Conservation (phyloP, 192 early-diverging fungal genomes). For the Mortierella alpina region DNA sequence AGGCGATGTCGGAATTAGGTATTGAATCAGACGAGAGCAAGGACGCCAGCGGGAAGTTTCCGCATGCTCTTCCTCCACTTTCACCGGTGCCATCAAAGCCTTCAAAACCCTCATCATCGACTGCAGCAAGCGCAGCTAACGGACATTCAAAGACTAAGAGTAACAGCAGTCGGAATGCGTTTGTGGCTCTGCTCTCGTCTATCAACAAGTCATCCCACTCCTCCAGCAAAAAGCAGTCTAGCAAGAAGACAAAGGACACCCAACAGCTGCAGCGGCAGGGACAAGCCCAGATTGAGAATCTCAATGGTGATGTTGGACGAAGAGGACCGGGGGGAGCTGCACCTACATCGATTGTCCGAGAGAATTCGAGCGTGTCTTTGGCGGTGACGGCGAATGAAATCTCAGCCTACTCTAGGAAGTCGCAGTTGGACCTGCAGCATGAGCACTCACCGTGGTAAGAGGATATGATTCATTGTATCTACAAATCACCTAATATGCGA, state of each 20-base stretch:
- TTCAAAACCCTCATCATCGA: too few relatives aligned
- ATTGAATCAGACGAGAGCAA: too few relatives aligned
- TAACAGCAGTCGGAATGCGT: constrained; percentile 21
- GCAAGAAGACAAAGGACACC: constrained; percentile 15
- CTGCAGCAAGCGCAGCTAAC: neutral
- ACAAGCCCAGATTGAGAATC: constrained; percentile 4
- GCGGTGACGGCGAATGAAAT: constrained; percentile 41
- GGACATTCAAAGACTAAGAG: constrained; percentile 40
- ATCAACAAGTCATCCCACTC: constrained; percentile 16
- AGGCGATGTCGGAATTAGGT: too few relatives aligned
- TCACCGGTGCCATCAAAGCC: too few relatives aligned
- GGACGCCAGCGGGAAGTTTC: too few relatives aligned
- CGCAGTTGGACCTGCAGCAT: constrained; percentile 27
- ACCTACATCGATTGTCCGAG: neutral
- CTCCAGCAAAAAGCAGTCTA: constrained; percentile 13
- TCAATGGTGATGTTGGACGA: constrained; percentile 1
- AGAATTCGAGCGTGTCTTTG: constrained; percentile 38
- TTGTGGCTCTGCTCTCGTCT: constrained; percentile 25
- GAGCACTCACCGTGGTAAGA: constrained; percentile 38
- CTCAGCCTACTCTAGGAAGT: constrained; percentile 21
- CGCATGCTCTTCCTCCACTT: too few relatives aligned
- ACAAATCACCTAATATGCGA: neutral
- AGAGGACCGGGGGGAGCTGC: constrained; percentile 3
- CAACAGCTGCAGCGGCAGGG: neutral
- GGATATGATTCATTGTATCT: neutral